Conservation (phyloP, 768 basidiomycete species). For the Agaricus subrufescens region DNA sequence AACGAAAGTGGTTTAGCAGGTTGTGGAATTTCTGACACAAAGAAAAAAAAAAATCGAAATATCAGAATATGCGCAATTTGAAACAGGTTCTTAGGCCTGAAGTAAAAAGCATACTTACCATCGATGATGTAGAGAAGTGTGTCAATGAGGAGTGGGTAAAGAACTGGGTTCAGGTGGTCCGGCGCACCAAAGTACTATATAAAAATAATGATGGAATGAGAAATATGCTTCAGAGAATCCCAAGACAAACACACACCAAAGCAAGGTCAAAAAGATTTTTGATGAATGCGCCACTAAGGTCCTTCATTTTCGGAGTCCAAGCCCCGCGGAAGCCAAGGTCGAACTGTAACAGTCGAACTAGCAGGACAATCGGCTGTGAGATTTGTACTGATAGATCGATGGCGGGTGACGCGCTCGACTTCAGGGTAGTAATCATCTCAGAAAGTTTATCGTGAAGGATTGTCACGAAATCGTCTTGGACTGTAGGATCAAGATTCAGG, state of each 20-base stretch:
- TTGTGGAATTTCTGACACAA: conserved; percentile 51
- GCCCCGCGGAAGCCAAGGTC: conserved; percentile 54
- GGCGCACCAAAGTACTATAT: conserved; percentile 56
- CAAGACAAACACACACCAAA: conserved; percentile 36
- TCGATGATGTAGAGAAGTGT: conserved; percentile 72
- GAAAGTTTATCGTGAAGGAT: conserved; percentile 43
- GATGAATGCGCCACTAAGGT: conserved; percentile 37
- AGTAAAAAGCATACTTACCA: conserved; percentile 38
- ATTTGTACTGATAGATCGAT: conserved; percentile 18
- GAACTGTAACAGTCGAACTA: conserved; percentile 70
- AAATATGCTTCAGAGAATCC: background rate
- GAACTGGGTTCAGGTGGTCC: conserved; percentile 46
- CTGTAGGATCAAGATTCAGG: conserved; percentile 43
- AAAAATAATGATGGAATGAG: background rate
- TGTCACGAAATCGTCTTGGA: conserved; percentile 56
- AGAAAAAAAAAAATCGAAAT: background rate
- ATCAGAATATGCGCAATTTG: background rate
- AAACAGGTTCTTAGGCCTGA: background rate
- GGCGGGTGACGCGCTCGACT: conserved; percentile 19
- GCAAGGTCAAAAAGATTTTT: conserved; percentile 43
- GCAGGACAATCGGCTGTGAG: conserved; percentile 37
- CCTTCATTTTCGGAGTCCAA: conserved; percentile 52
- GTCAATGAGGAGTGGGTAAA: conserved; percentile 67
- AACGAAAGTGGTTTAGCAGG: conserved; percentile 49
- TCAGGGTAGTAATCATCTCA: conserved; percentile 21